phyloP scores from a whole-genome alignment of 2,329 filamentous ascomycete species.

The Cadophora sp. region DNA sequence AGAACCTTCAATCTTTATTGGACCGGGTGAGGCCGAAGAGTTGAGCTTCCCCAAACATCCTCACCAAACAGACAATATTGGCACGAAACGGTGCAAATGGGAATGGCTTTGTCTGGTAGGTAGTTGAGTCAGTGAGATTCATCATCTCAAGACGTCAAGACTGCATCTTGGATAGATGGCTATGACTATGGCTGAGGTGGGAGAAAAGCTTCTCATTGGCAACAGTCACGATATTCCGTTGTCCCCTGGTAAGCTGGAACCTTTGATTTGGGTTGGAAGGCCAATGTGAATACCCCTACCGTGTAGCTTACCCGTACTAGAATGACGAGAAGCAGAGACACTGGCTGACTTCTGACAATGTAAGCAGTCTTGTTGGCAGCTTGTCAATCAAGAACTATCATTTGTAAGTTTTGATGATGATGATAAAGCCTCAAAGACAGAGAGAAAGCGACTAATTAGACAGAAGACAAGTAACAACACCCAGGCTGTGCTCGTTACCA shows the following conservation, averaged over 20 bases:
- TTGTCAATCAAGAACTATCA: neutral
- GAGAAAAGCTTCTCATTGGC: neutral
- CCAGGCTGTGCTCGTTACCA: neutral
- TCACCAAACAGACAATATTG: neutral
- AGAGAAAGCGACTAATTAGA: neutral
- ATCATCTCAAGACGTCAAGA: neutral
- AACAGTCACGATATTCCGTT: neutral
- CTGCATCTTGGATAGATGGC: neutral
- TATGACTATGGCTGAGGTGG: neutral
- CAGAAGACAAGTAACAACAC: neutral
- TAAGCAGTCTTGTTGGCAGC: neutral
- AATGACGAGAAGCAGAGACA: neutral
- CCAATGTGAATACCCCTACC: neutral
- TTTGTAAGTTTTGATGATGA: neutral
- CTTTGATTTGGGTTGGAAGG: no score
- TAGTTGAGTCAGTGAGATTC: neutral
- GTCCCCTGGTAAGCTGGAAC: neutral
- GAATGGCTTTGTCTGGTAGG: neutral
- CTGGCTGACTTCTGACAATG: neutral
- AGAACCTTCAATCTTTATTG: neutral
- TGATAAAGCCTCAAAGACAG: neutral
- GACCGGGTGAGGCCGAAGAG: conserved; percentile 2
- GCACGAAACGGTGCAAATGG: neutral
- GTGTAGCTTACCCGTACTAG: neutral
- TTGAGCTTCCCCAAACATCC: neutral